A percentile compares a stretch with the other conserved stretches of the same genome.
These are phyloP conservation scores for Petunia hybrid DNA, from an alignment of 305 asterid species.

Conservation along the genomic window DNA sequence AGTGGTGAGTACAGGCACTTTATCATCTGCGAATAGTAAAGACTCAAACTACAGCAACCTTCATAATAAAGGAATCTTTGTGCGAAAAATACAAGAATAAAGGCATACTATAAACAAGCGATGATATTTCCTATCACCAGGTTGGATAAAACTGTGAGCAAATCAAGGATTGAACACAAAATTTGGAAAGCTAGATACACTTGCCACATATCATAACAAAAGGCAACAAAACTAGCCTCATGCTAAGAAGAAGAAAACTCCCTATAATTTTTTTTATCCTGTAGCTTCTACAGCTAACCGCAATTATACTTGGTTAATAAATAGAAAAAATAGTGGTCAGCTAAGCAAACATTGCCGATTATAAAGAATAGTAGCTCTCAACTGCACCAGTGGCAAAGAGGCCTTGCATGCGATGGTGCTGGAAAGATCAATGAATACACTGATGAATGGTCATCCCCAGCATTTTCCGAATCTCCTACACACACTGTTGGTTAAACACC, in stretches of 20 bases:
- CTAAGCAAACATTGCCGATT: not conserved
- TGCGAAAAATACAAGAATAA: not conserved
- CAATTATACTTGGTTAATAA: too few relatives aligned
- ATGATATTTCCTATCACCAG: not conserved
- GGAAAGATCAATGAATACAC: conserved; percentile 25
- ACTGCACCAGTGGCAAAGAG: conserved; percentile 16
- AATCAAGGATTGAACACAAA: not conserved
- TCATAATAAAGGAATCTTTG: not conserved
- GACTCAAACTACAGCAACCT: not conserved
- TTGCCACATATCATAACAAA: conserved; percentile 6
- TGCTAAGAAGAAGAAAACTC: not conserved
- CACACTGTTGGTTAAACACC: conserved; percentile 60
- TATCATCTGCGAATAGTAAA: not conserved
- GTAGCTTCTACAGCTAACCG: not conserved
- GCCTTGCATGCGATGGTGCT: not conserved
- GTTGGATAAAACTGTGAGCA: conserved; percentile 3
- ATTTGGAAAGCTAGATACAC: not conserved
- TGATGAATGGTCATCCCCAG: conserved; percentile 11
- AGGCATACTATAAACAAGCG: not conserved
- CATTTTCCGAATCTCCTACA: conserved; percentile 39
- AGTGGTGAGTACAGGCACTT: too few relatives aligned
- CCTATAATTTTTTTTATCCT: not conserved
- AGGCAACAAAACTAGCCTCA: conserved; percentile 14
- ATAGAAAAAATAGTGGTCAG: conserved; percentile 11
- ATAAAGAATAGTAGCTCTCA: conserved; percentile 29